Percentiles rank a stretch among this genome's conserved stretches.
These are phyloP conservation scores for Amanita rimosa DNA, from an alignment of 768 basidiomycete species.

Conservation along the genomic window DNA sequence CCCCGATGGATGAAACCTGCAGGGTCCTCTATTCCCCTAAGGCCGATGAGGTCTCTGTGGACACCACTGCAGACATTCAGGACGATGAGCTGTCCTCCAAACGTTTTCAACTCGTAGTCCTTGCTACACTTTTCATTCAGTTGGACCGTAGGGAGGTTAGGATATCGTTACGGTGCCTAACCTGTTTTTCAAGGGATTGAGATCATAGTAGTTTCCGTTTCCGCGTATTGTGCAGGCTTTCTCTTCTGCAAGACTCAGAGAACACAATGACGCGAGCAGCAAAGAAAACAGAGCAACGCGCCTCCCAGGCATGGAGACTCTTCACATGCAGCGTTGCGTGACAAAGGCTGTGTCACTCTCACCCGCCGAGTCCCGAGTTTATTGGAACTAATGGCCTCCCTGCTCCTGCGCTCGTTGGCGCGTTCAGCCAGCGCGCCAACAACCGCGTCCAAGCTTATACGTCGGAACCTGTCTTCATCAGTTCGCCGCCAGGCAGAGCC, in stretches of 20 bases:
- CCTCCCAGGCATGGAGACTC: not conserved
- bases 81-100: slow-evolving; percentile 32
- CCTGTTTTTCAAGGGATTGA: slow-evolving; percentile 51
- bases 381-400: slow-evolving; percentile 54
- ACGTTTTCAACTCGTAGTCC: slow-evolving; percentile 47
- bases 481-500: slow-evolving; percentile 19
- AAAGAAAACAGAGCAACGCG: slow-evolving; percentile 5
- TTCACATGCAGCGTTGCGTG: not conserved
- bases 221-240: slow-evolving; percentile 51
- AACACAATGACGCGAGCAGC: slow-evolving; percentile 4
- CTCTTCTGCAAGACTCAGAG: slow-evolving; percentile 25
- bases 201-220: slow-evolving; percentile 51
- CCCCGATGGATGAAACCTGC: slow-evolving; percentile 50
- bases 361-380: slow-evolving; percentile 27
- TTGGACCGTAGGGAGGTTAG: not conserved
- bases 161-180: slow-evolving; percentile 18
- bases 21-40: slow-evolving; percentile 40
- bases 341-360: slow-evolving; percentile 13
- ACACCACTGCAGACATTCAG: slow-evolving; percentile 59
- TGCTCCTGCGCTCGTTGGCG: slow-evolving; percentile 53
- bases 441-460: slow-evolving; percentile 17
- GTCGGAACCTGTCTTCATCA: slow-evolving; percentile 27
- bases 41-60: slow-evolving; percentile 44
- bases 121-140: slow-evolving; percentile 29
- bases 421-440: slow-evolving; percentile 23